Conservation (phyloP, 306 rosid genomes). For the Argentina anserina region DNA sequence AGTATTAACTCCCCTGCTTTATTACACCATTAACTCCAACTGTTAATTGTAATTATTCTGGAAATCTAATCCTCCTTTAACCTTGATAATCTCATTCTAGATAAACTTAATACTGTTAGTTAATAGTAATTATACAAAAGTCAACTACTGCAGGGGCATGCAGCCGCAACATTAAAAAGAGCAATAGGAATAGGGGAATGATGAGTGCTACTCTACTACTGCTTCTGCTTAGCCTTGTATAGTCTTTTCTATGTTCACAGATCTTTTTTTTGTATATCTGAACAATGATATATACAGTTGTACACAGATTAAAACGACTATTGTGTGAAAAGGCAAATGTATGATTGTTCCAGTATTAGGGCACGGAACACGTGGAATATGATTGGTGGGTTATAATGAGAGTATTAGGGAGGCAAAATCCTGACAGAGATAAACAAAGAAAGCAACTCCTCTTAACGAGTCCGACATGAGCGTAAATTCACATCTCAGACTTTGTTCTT, state of each 20-base stretch:
- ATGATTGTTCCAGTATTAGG: background rate
- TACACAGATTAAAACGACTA: too few relatives aligned
- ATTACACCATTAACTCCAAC: background rate
- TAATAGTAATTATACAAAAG: too few relatives aligned
- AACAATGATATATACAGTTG: too few relatives aligned
- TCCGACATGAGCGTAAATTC: background rate
- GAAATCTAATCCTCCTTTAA: background rate
- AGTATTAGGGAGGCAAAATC: background rate
- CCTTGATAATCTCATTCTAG: background rate
- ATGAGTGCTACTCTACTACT: background rate
- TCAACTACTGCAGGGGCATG: constrained; percentile 2
- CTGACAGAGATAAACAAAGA: background rate
- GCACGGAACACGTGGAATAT: background rate
- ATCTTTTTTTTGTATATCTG: background rate
- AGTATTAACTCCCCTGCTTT: background rate
- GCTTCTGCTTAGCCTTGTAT: background rate
- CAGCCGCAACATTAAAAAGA: constrained; percentile 5
- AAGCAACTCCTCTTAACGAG: background rate
- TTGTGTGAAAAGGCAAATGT: too few relatives aligned
- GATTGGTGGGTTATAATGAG: background rate
- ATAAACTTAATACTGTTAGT: too few relatives aligned
- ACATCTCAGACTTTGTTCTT: background rate
- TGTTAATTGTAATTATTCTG: background rate
- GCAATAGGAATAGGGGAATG: constrained; percentile 6
- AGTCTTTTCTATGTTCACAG: background rate